Evolutionary conservation across 108 stramenopile species (phyloP).

Genomic region (Pseudonitzschia delicatissima): DNA sequence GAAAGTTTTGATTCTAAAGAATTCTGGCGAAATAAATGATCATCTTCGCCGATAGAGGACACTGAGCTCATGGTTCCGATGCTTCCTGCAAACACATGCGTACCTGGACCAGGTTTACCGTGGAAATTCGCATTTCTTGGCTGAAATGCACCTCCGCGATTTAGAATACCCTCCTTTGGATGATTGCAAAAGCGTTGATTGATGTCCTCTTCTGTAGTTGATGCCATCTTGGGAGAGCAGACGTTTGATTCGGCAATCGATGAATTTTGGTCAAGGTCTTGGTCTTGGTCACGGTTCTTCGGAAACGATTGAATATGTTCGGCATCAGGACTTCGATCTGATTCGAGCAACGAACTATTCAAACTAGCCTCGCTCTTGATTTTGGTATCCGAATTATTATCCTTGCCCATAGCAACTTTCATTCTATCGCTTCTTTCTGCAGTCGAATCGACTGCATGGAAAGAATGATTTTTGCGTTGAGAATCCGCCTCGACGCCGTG

Average conservation of each 20-base stretch:
- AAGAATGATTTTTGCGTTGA: neutral
- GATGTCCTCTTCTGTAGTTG: neutral
- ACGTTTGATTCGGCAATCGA: neutral
- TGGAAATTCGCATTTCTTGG: neutral
- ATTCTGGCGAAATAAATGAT: neutral
- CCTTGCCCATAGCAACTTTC: too few relatives aligned
- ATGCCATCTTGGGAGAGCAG: neutral
- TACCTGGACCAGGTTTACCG: neutral
- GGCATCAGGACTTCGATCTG: too few relatives aligned
- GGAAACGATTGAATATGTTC: too few relatives aligned
- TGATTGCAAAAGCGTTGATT: neutral
- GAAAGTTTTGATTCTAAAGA: neutral
- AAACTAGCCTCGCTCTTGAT: too few relatives aligned
- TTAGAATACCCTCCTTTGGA: conserved; percentile 6
- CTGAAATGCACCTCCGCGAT: conserved; percentile 34
- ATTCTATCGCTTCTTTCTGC: too few relatives aligned
- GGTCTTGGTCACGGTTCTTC: neutral
- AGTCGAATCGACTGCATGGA: too few relatives aligned
- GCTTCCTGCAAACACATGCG: neutral
- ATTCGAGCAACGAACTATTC: too few relatives aligned
- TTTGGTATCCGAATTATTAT: too few relatives aligned
- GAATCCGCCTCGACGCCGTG: neutral
- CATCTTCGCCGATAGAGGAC: conserved; percentile 14
- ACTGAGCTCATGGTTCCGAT: conserved; percentile 1
- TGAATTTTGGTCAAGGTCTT: neutral